phyloP scores from a whole-genome alignment of 768 basidiomycete species.

The Xerocomellus amylosporus region DNA sequence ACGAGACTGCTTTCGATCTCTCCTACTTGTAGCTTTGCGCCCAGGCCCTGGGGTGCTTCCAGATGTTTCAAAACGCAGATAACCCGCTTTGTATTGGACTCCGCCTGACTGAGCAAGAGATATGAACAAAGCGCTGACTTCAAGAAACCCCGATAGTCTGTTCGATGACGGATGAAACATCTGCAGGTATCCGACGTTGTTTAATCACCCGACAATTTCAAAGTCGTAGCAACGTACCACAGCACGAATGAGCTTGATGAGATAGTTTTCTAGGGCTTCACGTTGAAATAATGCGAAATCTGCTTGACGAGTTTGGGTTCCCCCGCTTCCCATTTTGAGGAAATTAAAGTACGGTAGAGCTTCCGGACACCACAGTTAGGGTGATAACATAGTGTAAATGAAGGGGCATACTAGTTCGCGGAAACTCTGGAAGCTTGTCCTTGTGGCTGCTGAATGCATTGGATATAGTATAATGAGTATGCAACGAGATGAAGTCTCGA shows the following conservation, averaged over 20 bases:
- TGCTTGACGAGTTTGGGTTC: constrained; percentile 53
- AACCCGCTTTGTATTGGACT: constrained; percentile 88
- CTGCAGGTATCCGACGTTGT: constrained; percentile 37
- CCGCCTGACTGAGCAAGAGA: constrained; percentile 78
- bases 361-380: constrained; percentile 26
- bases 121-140: constrained; percentile 86
- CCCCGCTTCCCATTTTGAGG: constrained; percentile 59
- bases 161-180: constrained; percentile 94
- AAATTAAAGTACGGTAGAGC: constrained; percentile 92
- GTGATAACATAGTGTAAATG: neutral
- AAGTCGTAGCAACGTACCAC: constrained; percentile 56
- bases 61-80: constrained; percentile 56
- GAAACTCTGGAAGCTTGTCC: constrained; percentile 88
- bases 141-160: constrained; percentile 84
- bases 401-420: constrained; percentile 59
- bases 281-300: constrained; percentile 84
- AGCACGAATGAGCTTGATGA: constrained; percentile 82
- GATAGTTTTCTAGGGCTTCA: constrained; percentile 81
- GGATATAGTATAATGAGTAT: constrained; percentile 84
- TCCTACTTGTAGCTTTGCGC: constrained; percentile 60
- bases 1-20: constrained; percentile 58
- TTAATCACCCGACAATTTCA: neutral
- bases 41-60: constrained; percentile 57
- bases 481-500: constrained; percentile 86
- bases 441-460: constrained; percentile 74